Base-by-base conservation (phyloP, 2,329 filamentous ascomycete genomes). In the Fusarium palustre region DNA sequence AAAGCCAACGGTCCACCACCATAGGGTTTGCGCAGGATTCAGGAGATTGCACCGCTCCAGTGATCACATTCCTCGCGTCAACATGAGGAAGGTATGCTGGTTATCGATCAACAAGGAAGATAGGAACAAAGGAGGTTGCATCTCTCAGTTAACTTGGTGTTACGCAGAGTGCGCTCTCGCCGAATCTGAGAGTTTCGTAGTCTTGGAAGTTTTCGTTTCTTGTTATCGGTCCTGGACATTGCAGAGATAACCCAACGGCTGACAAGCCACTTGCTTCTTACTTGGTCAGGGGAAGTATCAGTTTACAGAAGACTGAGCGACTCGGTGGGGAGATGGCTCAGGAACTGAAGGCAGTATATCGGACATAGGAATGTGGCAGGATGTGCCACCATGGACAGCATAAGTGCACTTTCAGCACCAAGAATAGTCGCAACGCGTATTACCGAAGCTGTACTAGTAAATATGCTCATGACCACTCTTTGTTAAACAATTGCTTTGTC, bases 311-410 rank as follows among this genome's bases (percentile, higher is more conserved):
- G 20, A 63, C 59, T 36, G 62, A 62, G 62, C 62, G 57, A 71
- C 70, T 75, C 71, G 73, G 73, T 75, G 73, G 59, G 74, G 72
- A 75, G 74, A 65, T 68, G 62, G 65, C 65, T 66, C 72, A 52
- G 48, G 54, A 48, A 52, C 22, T 43, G 31, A 41, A 65, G 58
- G 34, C 52, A 55, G 46, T 64, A 58, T 20, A 28, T 52, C 24
- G 38, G 52, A 31, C 39, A 43, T 15, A 53, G 64, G 49, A 57
- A 65, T 57, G 39, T 49, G 38, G 34, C 25, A 41, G 45, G 20
- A 45, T 54, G 31, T 42, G 28, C 36, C 45, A 48, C 34, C 24
- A 22, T 30, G 42, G 42, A 20, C 30, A 42, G 42, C 43, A 64
- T 55, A 36, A 20, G 28, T 43, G 38, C 39, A 45, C 22, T 38